phyloP scores from a whole-genome alignment of 2,329 filamentous ascomycete species.

The Thielaviopsis musarum region DNA sequence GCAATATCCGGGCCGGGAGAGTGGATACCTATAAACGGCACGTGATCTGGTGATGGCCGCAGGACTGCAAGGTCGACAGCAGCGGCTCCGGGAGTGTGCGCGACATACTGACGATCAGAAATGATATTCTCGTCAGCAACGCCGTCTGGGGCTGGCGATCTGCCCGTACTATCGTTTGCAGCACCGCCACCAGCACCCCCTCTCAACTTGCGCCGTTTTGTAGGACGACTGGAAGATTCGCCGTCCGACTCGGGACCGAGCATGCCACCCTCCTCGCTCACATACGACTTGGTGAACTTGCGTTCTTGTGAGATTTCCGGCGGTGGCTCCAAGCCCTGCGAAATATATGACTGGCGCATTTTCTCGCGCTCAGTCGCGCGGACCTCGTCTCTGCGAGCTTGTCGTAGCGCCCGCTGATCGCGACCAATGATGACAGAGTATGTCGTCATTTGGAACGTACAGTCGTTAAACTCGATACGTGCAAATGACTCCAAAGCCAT shows the following conservation, averaged over 20 bases:
- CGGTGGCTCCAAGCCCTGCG: conserved; percentile 32
- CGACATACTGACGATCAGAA: conserved; percentile 42
- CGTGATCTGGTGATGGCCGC: conserved; percentile 42
- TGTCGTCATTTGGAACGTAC: conserved; percentile 64
- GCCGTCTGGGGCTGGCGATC: conserved; percentile 25
- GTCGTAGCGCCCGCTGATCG: conserved; percentile 42
- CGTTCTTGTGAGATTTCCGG: conserved; percentile 33
- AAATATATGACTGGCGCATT: conserved; percentile 29
- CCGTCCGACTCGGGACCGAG: conserved; percentile 44
- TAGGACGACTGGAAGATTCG: conserved; percentile 29
- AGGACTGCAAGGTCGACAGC: conserved; percentile 42
- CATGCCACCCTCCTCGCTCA: conserved; percentile 55
- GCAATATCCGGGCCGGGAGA: conserved; percentile 46
- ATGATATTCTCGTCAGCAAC: conserved; percentile 28
- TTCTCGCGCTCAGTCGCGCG: conserved; percentile 28
- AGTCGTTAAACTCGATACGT: conserved; percentile 53
- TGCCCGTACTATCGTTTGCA: conserved; percentile 23
- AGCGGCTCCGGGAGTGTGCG: conserved; percentile 40
- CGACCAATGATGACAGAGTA: conserved; percentile 56
- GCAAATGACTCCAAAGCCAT: conserved; percentile 37
- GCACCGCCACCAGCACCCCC: not conserved
- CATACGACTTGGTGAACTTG: conserved; percentile 46
- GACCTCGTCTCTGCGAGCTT: conserved; percentile 35
- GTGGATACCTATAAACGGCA: conserved; percentile 55
- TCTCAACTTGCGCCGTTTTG: conserved; percentile 26